Evolutionary conservation across 2,329 filamentous ascomycete genomes (phyloP).

Genomic region (Alternaria panax): DNA sequence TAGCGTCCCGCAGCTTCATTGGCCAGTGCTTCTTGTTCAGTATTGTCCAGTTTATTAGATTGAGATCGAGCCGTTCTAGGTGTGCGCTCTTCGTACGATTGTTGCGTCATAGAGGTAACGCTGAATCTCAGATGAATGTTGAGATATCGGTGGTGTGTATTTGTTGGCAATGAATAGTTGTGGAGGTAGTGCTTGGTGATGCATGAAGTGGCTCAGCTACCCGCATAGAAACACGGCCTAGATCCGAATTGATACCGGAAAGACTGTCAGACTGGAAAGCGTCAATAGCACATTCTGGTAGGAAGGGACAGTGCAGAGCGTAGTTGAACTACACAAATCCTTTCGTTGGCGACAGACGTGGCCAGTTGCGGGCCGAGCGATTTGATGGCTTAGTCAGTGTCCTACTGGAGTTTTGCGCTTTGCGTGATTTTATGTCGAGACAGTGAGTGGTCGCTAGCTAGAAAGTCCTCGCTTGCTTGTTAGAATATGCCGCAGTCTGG

Average conservation of each 20-base stretch:
- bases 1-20: not conserved
- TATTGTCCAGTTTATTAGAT: not conserved
- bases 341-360: constrained; percentile 14
- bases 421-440: constrained; percentile 23
- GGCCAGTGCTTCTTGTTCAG: not conserved
- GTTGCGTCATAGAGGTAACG: not conserved
- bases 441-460: constrained; percentile 6
- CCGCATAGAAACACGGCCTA: constrained; percentile 13
- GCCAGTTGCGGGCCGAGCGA: not conserved
- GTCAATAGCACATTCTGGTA: not conserved
- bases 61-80: not conserved
- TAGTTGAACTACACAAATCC: not conserved
- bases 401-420: constrained; percentile 14
- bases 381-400: constrained; percentile 18
- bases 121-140: not conserved
- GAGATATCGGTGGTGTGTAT: not conserved
- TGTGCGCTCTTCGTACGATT: not conserved
- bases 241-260: not conserved
- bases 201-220: constrained; percentile 11
- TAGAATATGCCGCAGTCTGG: not conserved
- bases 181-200: constrained; percentile 21
- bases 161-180: constrained; percentile 5
- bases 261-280: not conserved
- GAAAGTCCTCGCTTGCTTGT: not conserved
- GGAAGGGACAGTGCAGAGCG: not conserved